Evolutionary conservation across 805 yeast species (phyloP), one percentile per base, ranked within the genome.

Genomic region (Starmerella gropengiesseri): DNA sequence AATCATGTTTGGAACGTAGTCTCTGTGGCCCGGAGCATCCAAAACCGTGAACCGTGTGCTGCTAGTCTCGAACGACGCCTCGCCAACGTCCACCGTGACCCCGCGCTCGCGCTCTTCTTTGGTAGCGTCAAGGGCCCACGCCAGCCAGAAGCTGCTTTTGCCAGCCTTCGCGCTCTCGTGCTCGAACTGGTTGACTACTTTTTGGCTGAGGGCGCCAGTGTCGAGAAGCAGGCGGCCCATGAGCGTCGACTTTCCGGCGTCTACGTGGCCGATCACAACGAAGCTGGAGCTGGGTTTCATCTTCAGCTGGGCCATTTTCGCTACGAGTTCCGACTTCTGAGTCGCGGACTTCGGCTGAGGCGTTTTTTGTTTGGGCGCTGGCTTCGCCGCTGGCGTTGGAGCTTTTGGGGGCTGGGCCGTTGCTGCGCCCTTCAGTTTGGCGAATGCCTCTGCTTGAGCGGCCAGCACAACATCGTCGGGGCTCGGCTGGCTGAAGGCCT

Each of bases 51-150:
- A 80, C 37, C 68, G 61, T 5, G 76, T 67, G 2, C 52, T 58
- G 1, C 55, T 41, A 2, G 87, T 78, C 52, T 75, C 80, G 47
- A 82, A 77, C 30, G 67, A 65, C 7, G 82, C 77, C 41, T 79
- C 77, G 44, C 82, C 77, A 25, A 81, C 74, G 55, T 82, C 93
- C 19, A 81, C 76, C 2, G 93, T 82, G 4, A 82, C 85, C 37
- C 93, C 93, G 38, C 87, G 67, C 7, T 50, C 54, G 50, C 93
- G 69, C 60, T 82, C 93, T 56, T 82, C 91, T 1, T 66, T 60
- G 0, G 89, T 80, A 57, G 81, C 87, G 59, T 82, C 93, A 75
- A 83, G 68, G 29, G 81, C 73, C 93, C 93, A 82, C 1, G 93
- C 93, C 38, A 81, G 65, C 4, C 89, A 83, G 62, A 82, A 82